Conservation (phyloP, 2,329 filamentous ascomycete species). For the Hypoxylon sp. region DNA sequence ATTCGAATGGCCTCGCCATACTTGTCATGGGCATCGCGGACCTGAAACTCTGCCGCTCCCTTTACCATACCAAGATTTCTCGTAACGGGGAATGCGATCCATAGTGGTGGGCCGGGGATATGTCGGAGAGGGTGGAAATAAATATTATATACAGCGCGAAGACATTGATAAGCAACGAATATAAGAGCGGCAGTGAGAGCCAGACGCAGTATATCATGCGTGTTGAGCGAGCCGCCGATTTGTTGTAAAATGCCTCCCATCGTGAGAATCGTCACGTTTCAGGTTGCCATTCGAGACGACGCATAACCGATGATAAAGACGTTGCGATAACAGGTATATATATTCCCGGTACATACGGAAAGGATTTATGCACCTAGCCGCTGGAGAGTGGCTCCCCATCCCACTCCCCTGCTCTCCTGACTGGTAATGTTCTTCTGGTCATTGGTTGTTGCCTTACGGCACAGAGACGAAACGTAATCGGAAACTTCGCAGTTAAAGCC, state of each 20-base stretch:
- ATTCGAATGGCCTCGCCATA: conserved; percentile 57
- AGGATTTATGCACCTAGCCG: conserved; percentile 5
- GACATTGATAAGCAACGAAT: conserved; percentile 30
- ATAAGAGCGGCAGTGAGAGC: too few relatives aligned
- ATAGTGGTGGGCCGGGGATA: conserved; percentile 50
- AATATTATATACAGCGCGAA: conserved; percentile 48
- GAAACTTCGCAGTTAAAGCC: not conserved
- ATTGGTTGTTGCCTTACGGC: not conserved
- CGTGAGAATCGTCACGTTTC: conserved; percentile 8
- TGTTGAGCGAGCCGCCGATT: conserved; percentile 20
- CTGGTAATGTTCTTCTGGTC: not conserved
- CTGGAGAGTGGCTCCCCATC: not conserved
- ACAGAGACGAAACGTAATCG: not conserved
- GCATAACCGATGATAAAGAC: not conserved
- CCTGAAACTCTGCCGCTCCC: conserved; percentile 40
- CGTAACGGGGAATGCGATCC: conserved; percentile 47
- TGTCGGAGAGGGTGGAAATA: conserved; percentile 53
- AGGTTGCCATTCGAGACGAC: not conserved
- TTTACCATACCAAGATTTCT: conserved; percentile 43
- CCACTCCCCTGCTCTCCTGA: too few relatives aligned
- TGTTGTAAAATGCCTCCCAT: conserved; percentile 39
- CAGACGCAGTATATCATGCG: conserved; percentile 11
- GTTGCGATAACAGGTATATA: conserved; percentile 1
- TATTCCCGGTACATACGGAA: not conserved
- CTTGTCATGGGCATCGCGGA: conserved; percentile 47